Percentiles rank a stretch among this genome's conserved stretches.
These are phyloP conservation scores for Diutina catenulata DNA, from an alignment of 1,139 yeast genomes.

Conservation along the genomic window DNA sequence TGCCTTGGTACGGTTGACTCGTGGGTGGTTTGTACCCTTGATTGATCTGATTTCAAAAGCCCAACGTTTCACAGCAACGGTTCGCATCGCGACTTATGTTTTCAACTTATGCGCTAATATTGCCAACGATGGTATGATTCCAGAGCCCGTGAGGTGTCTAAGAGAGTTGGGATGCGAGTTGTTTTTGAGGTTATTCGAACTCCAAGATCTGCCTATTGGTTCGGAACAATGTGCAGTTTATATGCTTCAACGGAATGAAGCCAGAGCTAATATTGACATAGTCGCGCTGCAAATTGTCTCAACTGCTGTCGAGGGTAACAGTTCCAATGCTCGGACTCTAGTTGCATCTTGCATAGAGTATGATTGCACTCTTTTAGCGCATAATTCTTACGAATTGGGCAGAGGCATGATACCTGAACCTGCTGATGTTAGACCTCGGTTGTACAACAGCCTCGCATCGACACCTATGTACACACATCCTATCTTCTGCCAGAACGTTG, in stretches of 20 bases:
- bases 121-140: not conserved
- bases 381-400: not conserved
- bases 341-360: not conserved
- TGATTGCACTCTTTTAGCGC: not conserved
- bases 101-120: not conserved
- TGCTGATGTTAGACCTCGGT: not conserved
- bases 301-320: not conserved
- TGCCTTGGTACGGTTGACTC: constrained; percentile 7
- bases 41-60: constrained; percentile 1
- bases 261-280: not conserved
- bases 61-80: constrained; percentile 22
- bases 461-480: constrained; percentile 15
- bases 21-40: constrained; percentile 1
- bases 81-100: constrained; percentile 10
- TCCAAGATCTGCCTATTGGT: not conserved
- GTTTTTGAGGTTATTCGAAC: not conserved
- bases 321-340: not conserved
- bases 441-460: not conserved
- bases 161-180: not conserved
- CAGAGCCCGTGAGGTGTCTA: not conserved
- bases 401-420: constrained; percentile 1
- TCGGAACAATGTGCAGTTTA: not conserved
- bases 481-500: constrained; percentile 28
- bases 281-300: constrained; percentile 1
- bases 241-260: constrained; percentile 1